Conservation (phyloP, 805 yeast genomes). For the Metschnikowia koreensis region DNA sequence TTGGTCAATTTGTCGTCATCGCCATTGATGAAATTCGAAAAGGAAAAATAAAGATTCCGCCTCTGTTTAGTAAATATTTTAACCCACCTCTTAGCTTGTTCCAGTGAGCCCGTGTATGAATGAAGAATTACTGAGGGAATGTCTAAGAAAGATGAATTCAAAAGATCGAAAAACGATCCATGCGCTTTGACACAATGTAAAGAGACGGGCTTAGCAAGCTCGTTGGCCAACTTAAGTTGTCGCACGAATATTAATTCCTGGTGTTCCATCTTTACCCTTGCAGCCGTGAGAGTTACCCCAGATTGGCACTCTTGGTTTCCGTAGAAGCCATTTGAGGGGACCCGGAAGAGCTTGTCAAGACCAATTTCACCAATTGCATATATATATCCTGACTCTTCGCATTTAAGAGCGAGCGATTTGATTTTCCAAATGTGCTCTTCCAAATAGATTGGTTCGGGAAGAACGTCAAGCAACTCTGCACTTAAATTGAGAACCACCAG, state of each 20-base stretch:
- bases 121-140: slow-evolving; percentile 61
- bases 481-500: slow-evolving; percentile 46
- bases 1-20: slow-evolving; percentile 26
- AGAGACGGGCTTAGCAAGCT: slow-evolving; percentile 53
- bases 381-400: slow-evolving; percentile 5
- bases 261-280: slow-evolving; percentile 61
- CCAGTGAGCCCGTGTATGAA: slow-evolving; percentile 81
- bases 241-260: slow-evolving; percentile 53
- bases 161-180: slow-evolving; percentile 51
- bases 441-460: slow-evolving; percentile 64
- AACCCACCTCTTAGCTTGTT: slow-evolving; percentile 55
- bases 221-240: slow-evolving; percentile 56
- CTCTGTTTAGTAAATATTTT: slow-evolving; percentile 27
- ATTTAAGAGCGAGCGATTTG: slow-evolving; percentile 19
- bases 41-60: slow-evolving; percentile 45
- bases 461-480: slow-evolving; percentile 37
- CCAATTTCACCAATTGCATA: slow-evolving; percentile 87
- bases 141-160: slow-evolving; percentile 14
- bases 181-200: slow-evolving; percentile 85
- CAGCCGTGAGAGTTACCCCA: slow-evolving; percentile 36
- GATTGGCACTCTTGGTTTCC: slow-evolving; percentile 32
- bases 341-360: slow-evolving; percentile 68
- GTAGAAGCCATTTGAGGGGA: slow-evolving; percentile 60
- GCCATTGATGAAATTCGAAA: slow-evolving; percentile 52
- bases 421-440: slow-evolving; percentile 33